Base-by-base conservation (phyloP, 2,329 filamentous ascomycete genomes). In the Aspergillus quadricinctus region DNA sequence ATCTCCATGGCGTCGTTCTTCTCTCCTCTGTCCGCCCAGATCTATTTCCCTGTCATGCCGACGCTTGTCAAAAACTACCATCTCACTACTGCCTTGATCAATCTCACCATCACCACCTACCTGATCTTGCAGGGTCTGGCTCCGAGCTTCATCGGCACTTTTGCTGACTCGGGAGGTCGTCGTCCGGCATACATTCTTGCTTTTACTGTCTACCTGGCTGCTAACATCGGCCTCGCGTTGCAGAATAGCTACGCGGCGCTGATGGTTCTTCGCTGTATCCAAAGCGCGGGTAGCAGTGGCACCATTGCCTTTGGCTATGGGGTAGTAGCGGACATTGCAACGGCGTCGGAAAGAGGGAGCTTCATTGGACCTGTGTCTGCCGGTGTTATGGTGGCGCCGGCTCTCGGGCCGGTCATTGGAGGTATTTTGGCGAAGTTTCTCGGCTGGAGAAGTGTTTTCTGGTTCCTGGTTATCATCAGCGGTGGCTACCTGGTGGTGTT, bases 1-100 rank as follows among this genome's bases (percentile, higher is more conserved):
- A 70, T 73, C 14, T 65, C 70, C 2, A 66, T 75, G 51, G 74
- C 71, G 9, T 74, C 72, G 4, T 72, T 78, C 55, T 77, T 78
- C 61, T 74, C 72, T 3, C 75, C 74, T 2, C 63, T 78, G 0
- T 72, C 72, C 1, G 69, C 72, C 5, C 72, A 74, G 53, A 79
- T 80, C 54, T 80, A 80, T 59, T 77, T 79, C 52, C 78, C 79
- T 1, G 73, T 75, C 1, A 61, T 81, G 6, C 66, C 72, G 6
- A 70, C 70, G 1, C 72, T 81, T 35, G 72, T 78, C 1, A 43
- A 49, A 1, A 75, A 78, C 53, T 62, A 80, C 3, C 45, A 71
- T 52, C 72, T 77, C 2, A 75, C 75, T 1, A 53, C 66, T n/a
- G 62, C 67, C 29, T 64, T 71, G 3, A 65, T 79, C 58, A 78